Conservation (phyloP, 176 grass and related monocot species). For the Rhynchospora breviuscula region DNA sequence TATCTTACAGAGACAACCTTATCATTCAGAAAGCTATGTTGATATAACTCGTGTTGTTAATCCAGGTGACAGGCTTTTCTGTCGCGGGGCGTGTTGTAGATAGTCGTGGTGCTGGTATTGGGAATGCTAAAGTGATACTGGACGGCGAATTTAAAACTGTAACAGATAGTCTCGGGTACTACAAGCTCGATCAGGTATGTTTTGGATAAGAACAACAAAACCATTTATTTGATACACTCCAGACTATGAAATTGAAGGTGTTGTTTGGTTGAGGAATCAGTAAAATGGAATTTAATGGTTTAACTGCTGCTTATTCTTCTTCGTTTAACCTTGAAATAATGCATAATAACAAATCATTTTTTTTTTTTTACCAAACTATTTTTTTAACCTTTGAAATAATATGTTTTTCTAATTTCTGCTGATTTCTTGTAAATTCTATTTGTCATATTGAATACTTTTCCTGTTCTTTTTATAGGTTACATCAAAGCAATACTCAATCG, state of each 20-base stretch:
- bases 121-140: conserved; percentile 69
- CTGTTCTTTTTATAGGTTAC: conserved; percentile 63
- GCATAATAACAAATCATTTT: not conserved
- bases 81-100: conserved; percentile 79
- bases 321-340: not conserved
- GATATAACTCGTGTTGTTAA: not conserved
- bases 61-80: conserved; percentile 97
- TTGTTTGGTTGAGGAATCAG: not conserved
- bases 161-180: conserved; percentile 73
- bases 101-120: conserved; percentile 57
- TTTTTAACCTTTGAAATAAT: not conserved
- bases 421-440: not conserved
- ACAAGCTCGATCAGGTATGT: conserved; percentile 97
- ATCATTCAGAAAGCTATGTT: not conserved
- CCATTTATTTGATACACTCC: not conserved
- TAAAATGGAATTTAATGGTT: not conserved
- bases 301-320: not conserved
- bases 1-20: not conserved
- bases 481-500: conserved; percentile 79
- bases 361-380: not conserved
- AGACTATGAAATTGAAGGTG: not conserved
- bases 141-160: conserved; percentile 68
- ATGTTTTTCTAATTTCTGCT: not conserved
- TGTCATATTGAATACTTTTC: not conserved
- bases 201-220: not conserved